Evolutionary conservation across 495 filamentous ascomycete species (phyloP).

Genomic region (Evernia prunastri): DNA sequence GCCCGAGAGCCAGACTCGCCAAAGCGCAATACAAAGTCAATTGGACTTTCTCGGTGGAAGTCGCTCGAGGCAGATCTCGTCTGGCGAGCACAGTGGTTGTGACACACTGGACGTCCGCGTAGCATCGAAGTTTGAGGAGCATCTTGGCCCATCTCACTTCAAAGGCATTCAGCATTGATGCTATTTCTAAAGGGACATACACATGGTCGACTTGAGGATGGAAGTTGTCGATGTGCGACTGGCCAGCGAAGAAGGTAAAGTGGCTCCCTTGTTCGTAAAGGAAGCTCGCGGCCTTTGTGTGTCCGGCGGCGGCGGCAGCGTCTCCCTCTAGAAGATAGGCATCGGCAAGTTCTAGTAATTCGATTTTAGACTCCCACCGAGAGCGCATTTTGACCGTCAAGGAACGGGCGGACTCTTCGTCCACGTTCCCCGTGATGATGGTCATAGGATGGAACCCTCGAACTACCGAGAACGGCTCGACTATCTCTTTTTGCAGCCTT

Average conservation of each 20-base stretch:
- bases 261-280: background rate
- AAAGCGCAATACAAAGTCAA: background rate
- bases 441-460: background rate
- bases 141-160: slow-evolving; percentile 4
- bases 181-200: too few species aligned
- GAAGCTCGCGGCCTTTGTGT: background rate
- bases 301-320: background rate
- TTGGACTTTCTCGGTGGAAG: background rate
- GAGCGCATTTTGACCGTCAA: background rate
- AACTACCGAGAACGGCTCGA: background rate
- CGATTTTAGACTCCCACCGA: background rate
- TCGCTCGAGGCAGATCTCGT: background rate
- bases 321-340: background rate
- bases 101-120: background rate
- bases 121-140: slow-evolving; percentile 1
- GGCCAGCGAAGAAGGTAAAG: background rate
- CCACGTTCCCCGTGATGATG: background rate
- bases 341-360: background rate
- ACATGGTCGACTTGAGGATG: background rate
- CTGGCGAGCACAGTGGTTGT: background rate
- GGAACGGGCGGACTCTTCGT: background rate
- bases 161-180: background rate
- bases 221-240: background rate
- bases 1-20: background rate
- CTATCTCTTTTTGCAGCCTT: background rate